Evolutionary conservation across 495 filamentous ascomycete species (phyloP), one percentile per base, ranked within the genome.

Genomic region (Achaetomiella virescens): DNA sequence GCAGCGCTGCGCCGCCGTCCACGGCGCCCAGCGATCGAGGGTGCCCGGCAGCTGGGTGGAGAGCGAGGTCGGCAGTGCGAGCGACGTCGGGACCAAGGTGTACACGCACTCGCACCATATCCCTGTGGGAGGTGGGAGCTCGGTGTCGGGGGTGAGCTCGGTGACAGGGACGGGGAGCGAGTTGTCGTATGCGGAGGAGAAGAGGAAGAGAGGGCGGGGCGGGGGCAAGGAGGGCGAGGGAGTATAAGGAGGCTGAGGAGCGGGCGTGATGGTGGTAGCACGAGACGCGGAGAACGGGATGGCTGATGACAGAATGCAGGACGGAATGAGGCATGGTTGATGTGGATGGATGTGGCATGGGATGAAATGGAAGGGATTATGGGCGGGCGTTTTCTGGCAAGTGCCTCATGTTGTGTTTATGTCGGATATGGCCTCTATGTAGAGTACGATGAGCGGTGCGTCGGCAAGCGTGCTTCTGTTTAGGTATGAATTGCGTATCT

Each of bases 51-150:
- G 78, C 52, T 87, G 84, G 65, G 81, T 78, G n/a, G 81, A 81
- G 59, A 75, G 72, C 64, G 66, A 76, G 61, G 54, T 78, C 72
- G 58, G 72, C 31, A 76, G 79, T 48, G 27, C 27, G 27, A 80
- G 81, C 54, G 83, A 81, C 1, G 67, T 80, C 12, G 90, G 90
- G 21, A 93, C 89, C 18, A 91, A 88, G 76, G 82, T 79, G 45
- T 96, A 96, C 67, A 81, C 79, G 56, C 88, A 91, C 68, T 77
- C 84, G 1, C 89, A 92, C 59, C 88, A 90, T 0, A 89, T 88
- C 1, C 69, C 91, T 21, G 45, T 29, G n/a, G 42, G 7, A 20
- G 21, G 33, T 18, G 46, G 45, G 6, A 52, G 49, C 15, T 50
- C 54, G 63, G 84, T 77, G 31, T 57, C 77, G 33, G 62, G 35